Base-by-base conservation (phyloP, 768 basidiomycete species). In the Boletus speciosus region DNA sequence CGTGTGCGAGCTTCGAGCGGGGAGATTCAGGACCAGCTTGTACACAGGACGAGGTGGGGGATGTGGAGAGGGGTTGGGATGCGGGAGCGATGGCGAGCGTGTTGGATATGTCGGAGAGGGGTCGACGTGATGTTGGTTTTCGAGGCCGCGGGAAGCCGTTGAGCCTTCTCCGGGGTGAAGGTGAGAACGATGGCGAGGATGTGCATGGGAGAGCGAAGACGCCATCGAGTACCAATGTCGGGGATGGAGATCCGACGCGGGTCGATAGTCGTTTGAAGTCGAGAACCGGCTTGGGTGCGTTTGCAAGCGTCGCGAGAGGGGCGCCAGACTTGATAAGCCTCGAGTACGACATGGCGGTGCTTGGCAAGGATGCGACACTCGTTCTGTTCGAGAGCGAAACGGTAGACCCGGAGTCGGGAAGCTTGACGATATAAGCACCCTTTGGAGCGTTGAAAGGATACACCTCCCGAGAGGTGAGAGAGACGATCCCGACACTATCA, bases 1-100 rank as follows among this genome's bases (percentile, higher is more conserved):
- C 64, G 11, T 31, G 52, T 4, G 64, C 64, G 14, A 65, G 64
- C 45, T 54, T 65, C 4, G 64, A 63, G 5, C 64, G 55, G 5
- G 64, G 64, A 1, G 61, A 65, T 8, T 62, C 57, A 3, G 39
- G 12, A 1, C 16, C 37, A 6, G 44, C 6, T 1, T 6, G 29
- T 45, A 10, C 31, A 4, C 7, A n/a, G 21, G 19, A 10, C 4
- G n/a, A 10, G 0, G 9, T 25, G 0, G 16, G 37, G n/a, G 38
- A 49, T 9, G 37, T 21, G 9, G 9, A 7, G 6, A 6, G 10
- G 2, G 21, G 23, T 1, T 15, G 44, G 5, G 16, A 10, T 1
- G 15, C 12, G 10, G 35, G 8, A 32, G 10, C n/a, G 31, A 39
- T 19, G 8, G 25, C 15, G 27, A 25, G 47, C 9, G 16, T 11